Conservation (phyloP, 805 yeast genomes). For the Wickerhamomyces bisporus region DNA sequence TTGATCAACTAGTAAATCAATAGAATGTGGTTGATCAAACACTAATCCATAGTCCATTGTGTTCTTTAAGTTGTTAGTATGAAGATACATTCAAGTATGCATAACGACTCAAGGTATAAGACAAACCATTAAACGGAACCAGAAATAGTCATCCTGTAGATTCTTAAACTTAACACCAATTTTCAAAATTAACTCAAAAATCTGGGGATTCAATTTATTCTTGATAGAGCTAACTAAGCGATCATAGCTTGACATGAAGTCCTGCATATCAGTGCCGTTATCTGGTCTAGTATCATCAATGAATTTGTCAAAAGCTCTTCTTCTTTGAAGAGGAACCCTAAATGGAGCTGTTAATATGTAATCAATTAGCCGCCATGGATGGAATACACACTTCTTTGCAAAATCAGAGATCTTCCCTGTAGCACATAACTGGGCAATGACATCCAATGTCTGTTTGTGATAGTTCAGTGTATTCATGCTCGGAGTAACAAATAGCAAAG, state of each 20-base stretch:
- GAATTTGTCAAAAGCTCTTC: background rate
- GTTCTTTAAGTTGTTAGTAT: slow-evolving; percentile 5
- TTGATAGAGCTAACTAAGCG: slow-evolving; percentile 9
- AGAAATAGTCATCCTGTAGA: slow-evolving; percentile 14
- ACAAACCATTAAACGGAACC: slow-evolving; percentile 19
- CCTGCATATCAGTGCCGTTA: background rate
- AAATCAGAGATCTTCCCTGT: slow-evolving; percentile 1
- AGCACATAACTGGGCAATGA: background rate
- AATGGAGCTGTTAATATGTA: background rate
- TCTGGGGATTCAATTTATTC: slow-evolving; percentile 7
- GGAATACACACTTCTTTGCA: slow-evolving; percentile 1
- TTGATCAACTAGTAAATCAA: slow-evolving; percentile 9
- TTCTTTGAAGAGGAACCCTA: slow-evolving; percentile 1
- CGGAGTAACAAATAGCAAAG: too few species aligned
- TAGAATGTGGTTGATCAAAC: slow-evolving; percentile 13
- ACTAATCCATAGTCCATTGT: slow-evolving; percentile 15
- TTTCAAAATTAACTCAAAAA: slow-evolving; percentile 19
- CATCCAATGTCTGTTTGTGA: slow-evolving; percentile 1
- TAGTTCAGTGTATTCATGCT: background rate
- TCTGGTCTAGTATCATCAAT: background rate
- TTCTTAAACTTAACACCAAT: slow-evolving; percentile 19
- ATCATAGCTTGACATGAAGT: background rate
- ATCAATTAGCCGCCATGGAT: background rate
- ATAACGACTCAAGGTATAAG: background rate
- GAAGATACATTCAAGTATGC: background rate